phyloP scores from a whole-genome alignment of 1,284 basidiomycete species.

The Ustilago curta region DNA sequence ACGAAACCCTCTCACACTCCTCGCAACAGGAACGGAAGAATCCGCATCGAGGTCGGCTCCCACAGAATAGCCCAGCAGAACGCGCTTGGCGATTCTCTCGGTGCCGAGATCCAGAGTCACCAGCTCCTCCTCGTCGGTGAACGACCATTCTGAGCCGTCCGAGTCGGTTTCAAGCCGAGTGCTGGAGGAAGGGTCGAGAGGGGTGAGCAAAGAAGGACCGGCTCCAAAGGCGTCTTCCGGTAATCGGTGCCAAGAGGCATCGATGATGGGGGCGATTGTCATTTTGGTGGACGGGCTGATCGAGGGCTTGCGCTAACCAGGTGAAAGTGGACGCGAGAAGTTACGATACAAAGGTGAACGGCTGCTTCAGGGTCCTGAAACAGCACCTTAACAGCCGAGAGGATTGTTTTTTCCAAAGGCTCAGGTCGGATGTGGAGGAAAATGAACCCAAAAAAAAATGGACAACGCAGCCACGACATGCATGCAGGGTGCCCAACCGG shows the following conservation, averaged over 20 bases:
- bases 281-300: neutral
- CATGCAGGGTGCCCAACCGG: conserved; percentile 24
- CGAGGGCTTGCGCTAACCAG: neutral
- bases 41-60: conserved; percentile 14
- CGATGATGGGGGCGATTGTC: conserved; percentile 21
- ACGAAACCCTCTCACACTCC: conserved; percentile 10
- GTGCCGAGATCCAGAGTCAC: conserved; percentile 40
- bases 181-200: conserved; percentile 18
- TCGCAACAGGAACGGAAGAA: conserved; percentile 1
- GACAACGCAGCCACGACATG: neutral
- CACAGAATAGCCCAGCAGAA: conserved; percentile 27
- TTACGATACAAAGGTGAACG: neutral
- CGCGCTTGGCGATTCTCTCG: conserved; percentile 25
- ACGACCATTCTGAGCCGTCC: conserved; percentile 40
- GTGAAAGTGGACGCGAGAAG: neutral
- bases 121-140: conserved; percentile 30
- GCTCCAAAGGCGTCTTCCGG: conserved; percentile 25
- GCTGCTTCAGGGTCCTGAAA: conserved; percentile 7
- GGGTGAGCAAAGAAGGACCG: conserved; percentile 11
- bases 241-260: conserved; percentile 27
- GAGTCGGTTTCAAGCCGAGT: neutral
- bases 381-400: neutral
- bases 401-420: neutral
- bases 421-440: conserved; percentile 21
- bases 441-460: neutral